Conservation (phyloP, 208 protist genomes). For the Tritrichomonas musculus region DNA sequence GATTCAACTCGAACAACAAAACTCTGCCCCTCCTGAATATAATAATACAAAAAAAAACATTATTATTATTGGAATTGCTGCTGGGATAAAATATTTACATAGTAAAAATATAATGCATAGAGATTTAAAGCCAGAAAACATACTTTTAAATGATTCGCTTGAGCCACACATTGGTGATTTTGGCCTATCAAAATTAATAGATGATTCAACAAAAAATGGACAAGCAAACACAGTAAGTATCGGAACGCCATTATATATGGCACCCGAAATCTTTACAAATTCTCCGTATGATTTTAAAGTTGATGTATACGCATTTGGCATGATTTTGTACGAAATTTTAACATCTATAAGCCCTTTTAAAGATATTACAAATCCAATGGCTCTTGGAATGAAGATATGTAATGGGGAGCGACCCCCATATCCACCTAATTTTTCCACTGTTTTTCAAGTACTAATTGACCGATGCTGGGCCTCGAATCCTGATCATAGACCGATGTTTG, state of each 20-base stretch:
- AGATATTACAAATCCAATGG: too few species aligned
- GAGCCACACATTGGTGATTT: not conserved
- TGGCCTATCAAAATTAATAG: not conserved
- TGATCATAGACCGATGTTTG: too few species aligned
- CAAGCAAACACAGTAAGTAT: too few species aligned
- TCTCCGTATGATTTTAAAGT: too few species aligned
- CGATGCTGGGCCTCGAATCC: too few species aligned
- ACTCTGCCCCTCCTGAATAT: not conserved
- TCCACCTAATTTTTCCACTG: too few species aligned
- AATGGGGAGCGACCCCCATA: too few species aligned
- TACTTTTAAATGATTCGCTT: not conserved
- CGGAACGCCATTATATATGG: constrained; percentile 40
- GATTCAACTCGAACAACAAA: not conserved
- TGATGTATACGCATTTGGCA: too few species aligned
- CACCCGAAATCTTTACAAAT: constrained; percentile 35
- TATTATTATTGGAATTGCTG: not conserved
- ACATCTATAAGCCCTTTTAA: too few species aligned
- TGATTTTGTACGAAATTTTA: too few species aligned
- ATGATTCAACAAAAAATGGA: not conserved
- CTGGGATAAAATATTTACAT: not conserved
- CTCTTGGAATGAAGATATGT: too few species aligned
- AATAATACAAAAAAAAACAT: not conserved
- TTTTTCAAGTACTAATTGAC: too few species aligned
- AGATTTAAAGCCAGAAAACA: not conserved
- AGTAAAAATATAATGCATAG: not conserved